Evolutionary conservation across 345 rosid genomes (phyloP).

Genomic region (Theobroma cacao): DNA sequence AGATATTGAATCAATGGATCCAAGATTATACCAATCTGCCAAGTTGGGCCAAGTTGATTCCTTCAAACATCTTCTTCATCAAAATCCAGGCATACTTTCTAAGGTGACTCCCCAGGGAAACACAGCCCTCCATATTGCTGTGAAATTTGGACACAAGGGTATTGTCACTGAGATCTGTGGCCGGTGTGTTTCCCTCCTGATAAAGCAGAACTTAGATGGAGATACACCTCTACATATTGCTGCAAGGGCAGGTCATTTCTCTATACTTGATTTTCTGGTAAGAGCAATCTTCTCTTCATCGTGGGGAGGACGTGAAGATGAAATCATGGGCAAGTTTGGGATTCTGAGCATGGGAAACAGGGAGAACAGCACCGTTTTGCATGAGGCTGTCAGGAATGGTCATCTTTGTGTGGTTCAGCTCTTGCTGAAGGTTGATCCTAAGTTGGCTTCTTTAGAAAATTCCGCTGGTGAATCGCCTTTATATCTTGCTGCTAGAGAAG

Average conservation of each 20-base stretch:
- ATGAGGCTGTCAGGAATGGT: not conserved
- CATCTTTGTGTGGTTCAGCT: not conserved
- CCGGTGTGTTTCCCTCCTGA: slow-evolving; percentile 14
- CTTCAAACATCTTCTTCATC: not conserved
- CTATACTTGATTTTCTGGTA: slow-evolving; percentile 14
- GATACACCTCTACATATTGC: slow-evolving; percentile 30
- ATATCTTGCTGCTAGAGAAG: not conserved
- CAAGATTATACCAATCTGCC: not conserved
- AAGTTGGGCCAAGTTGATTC: not conserved
- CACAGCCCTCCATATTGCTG: slow-evolving; percentile 28
- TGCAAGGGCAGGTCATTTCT: slow-evolving; percentile 15
- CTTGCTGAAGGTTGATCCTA: not conserved
- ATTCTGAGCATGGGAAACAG: not conserved
- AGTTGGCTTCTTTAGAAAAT: not conserved
- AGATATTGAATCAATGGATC: not conserved
- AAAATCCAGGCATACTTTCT: not conserved
- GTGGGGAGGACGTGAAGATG: not conserved
- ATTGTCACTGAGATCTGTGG: slow-evolving; percentile 11
- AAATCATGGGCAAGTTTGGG: not conserved
- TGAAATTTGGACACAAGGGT: slow-evolving; percentile 9
- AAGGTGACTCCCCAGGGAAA: slow-evolving; percentile 7
- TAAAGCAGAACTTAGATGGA: slow-evolving; percentile 15
- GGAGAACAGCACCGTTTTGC: not conserved
- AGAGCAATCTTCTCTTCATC: not conserved
- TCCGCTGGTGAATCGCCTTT: not conserved